Percentiles rank a stretch among this genome's conserved stretches.
These are phyloP conservation scores for Erigeron philadelphicus DNA, from an alignment of 140 eudicot genomes.

Conservation along the genomic window DNA sequence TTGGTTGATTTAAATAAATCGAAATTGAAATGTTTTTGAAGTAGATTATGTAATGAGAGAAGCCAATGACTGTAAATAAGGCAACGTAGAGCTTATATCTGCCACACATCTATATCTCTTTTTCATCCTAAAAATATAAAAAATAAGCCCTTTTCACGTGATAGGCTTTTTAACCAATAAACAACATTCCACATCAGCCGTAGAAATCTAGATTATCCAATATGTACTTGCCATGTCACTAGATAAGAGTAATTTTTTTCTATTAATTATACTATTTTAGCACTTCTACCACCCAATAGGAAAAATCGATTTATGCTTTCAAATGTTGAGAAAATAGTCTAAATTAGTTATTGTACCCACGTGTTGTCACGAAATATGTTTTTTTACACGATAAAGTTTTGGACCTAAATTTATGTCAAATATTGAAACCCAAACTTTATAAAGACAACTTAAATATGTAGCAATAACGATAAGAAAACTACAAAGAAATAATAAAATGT, in stretches of 20 bases:
- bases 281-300: background rate
- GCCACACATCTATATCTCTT: conserved; percentile 28
- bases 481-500: too few relatives aligned
- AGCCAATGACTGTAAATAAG: conserved; percentile 29
- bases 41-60: conserved; percentile 5
- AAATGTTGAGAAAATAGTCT: too few relatives aligned
- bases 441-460: too few relatives aligned
- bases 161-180: conserved; percentile 27
- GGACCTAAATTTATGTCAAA: too few relatives aligned
- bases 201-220: conserved; percentile 27
- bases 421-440: too few relatives aligned
- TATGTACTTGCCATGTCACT: conserved; percentile 27
- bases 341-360: too few relatives aligned
- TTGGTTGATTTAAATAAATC: background rate
- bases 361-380: too few relatives aligned
- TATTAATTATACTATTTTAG: conserved; percentile 19
- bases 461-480: too few relatives aligned
- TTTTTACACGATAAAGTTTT: too few relatives aligned
- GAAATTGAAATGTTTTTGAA: background rate
- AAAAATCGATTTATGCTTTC: background rate
- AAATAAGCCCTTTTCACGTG: conserved; percentile 23
- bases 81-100: conserved; percentile 26
- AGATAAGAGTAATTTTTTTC: conserved; percentile 33
- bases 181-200: conserved; percentile 29
- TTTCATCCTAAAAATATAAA: conserved; percentile 10